Base-by-base conservation (phyloP, 163 green algal genomes). In the Prototheca cutis region DNA sequence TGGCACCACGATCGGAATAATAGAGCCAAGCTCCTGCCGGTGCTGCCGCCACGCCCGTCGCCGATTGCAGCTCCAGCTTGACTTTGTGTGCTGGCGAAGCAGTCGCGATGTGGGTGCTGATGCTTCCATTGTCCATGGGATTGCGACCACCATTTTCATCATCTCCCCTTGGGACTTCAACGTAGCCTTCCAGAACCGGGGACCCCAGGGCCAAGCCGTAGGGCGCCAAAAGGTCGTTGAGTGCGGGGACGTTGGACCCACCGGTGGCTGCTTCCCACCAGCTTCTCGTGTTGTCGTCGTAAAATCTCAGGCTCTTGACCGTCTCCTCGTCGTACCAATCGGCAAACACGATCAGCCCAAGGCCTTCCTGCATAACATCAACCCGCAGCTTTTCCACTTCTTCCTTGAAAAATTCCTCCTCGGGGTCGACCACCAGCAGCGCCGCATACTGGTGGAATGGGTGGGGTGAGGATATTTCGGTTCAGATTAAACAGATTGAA, bases 251-350 rank as follows among this genome's bases (percentile, higher is more conserved):
- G 69, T 99, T 97, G 28, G 82, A 79, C 21, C 93, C 93, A 13
- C 71, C 76, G 27, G 84, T 95, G 49, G 77, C 79, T 3, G 88
- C 87, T n/a, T 84, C 88, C 88, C 90, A 97, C 88, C 87, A 95
- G 65, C 58, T 82, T 59, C 93, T 82, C 1, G 93, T 99, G 83
- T 98, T 99, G 81, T 99, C 92, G 58, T 99, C 92, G 67, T 94
- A 98, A 72, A 99, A 98, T 17, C 74, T 70, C 83, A 97, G 91
- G 58, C 81, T 78, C 31, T 73, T 51, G 68, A 96, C 84, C 23
- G 63, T 85, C 27, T 90, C 72, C 40, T 84, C 67, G 65, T 93
- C 82, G 72, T 95, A 99, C 93, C 93, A 99, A 63, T 99, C 93
- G 2, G 73, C 89, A 67, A 97, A 92, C 40, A 98, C 81, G 15